phyloP scores from a whole-genome alignment of 352 stramenopile species.

The Plasmopara halstedii region DNA sequence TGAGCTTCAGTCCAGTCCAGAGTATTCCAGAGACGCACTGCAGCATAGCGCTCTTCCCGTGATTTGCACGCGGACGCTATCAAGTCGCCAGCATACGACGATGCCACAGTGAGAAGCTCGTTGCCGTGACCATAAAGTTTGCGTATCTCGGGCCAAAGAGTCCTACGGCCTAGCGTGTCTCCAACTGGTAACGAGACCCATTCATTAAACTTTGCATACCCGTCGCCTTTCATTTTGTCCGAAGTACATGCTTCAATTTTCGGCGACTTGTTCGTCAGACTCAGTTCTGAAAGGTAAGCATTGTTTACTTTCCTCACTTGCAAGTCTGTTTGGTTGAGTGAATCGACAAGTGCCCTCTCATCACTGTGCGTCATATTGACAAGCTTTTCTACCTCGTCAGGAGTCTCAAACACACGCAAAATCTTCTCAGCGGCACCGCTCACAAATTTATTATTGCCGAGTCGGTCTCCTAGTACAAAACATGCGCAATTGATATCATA shows the following conservation, averaged over 20 bases:
- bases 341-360: neutral
- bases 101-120: slow-evolving; percentile 62
- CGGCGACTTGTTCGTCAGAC: slow-evolving; percentile 61
- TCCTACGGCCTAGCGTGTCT: slow-evolving; percentile 51
- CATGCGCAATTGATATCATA: slow-evolving; percentile 74
- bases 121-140: slow-evolving; percentile 81
- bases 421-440: slow-evolving; percentile 82
- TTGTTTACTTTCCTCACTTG: slow-evolving; percentile 24
- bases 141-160: slow-evolving; percentile 64
- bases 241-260: slow-evolving; percentile 1
- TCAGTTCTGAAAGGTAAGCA: slow-evolving; percentile 68
- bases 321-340: neutral
- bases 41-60: slow-evolving; percentile 56
- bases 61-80: slow-evolving; percentile 70
- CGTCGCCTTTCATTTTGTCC: slow-evolving; percentile 18
- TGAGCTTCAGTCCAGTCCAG: slow-evolving; percentile 40
- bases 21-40: slow-evolving; percentile 61
- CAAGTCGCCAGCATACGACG: slow-evolving; percentile 39
- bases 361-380: slow-evolving; percentile 4
- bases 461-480: slow-evolving; percentile 25
- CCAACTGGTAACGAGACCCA: slow-evolving; percentile 42
- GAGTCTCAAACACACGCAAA: slow-evolving; percentile 66
- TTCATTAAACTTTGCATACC: slow-evolving; percentile 8
- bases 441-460: slow-evolving; percentile 45
- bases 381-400: slow-evolving; percentile 34